Evolutionary conservation across 192 early-diverging fungal species (phyloP).

Genomic region (Thamnidium elegans): DNA sequence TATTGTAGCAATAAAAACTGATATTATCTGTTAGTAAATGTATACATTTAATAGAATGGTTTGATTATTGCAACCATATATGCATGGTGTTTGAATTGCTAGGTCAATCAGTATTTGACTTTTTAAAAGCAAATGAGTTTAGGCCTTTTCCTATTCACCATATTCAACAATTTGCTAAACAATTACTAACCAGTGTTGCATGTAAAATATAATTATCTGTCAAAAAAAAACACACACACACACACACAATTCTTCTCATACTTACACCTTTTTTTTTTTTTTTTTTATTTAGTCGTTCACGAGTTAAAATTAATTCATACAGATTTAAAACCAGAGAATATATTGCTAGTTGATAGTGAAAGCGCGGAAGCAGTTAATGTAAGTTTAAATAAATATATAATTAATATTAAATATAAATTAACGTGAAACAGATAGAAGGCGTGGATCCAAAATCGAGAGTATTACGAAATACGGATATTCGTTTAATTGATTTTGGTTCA

Average conservation of each 20-base stretch:
- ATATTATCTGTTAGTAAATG: slow-evolving; percentile 63
- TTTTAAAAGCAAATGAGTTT: slow-evolving; percentile 91
- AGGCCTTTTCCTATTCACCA: slow-evolving; percentile 85
- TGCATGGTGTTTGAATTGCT: slow-evolving; percentile 99
- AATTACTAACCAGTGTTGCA: slow-evolving; percentile 82
- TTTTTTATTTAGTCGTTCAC: slow-evolving; percentile 66
- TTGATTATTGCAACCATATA: slow-evolving; percentile 91
- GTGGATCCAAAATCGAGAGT: slow-evolving; percentile 27
- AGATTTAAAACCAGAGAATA: slow-evolving; percentile 97
- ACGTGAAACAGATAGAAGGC: neutral
- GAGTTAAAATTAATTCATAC: slow-evolving; percentile 87
- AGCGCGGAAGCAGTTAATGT: slow-evolving; percentile 6
- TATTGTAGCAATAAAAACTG: no score
- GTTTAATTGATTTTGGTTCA: slow-evolving; percentile 96
- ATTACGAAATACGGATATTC: slow-evolving; percentile 72
- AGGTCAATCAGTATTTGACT: slow-evolving; percentile 90
- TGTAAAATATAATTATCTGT: slow-evolving; percentile 44
- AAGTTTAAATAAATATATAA: neutral
- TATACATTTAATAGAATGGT: slow-evolving; percentile 81
- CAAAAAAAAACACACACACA: neutral
- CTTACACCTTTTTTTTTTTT: no score
- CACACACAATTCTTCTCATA: no score
- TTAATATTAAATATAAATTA: no score
- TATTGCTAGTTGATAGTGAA: slow-evolving; percentile 67
- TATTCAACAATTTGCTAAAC: slow-evolving; percentile 83